Base-by-base conservation (phyloP, 495 filamentous ascomycete genomes). In the Acidomyces sp. region DNA sequence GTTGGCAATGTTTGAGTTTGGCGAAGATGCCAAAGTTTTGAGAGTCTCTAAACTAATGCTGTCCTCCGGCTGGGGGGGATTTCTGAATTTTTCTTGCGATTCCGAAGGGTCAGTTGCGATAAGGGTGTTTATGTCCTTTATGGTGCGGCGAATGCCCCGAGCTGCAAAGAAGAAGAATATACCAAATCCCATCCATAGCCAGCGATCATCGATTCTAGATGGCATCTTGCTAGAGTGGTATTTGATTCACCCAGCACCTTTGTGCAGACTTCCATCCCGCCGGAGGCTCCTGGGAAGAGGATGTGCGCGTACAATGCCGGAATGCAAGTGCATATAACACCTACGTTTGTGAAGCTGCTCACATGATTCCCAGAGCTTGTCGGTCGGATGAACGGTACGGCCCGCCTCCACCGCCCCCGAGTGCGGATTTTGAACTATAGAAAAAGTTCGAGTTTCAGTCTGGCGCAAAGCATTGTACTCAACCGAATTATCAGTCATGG, bases 401-500 rank as follows among this genome's bases (percentile, higher is more conserved):
- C 4, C 38, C 38, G 24, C 9, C 26, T 19, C 26, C 23, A 33
- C 23, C 36, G 20, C 36, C 15, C 21, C 29, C 20, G 19, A n/a
- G n/a, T n/a, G n/a, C n/a, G n/a, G n/a, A n/a, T n/a, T n/a, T n/a
- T n/a, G n/a, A n/a, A n/a, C n/a, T n/a, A n/a, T n/a, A 43, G 39
- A 44, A 44, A 44, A 44, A 44, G 34, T 37, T 37, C 22, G 9
- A 20, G 23, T 11, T 21, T 6, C n/a, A 43, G 37, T 4, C 33
- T 18, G 19, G 19, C 31, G 31, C 15, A 40, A 40, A 40, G 31
- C 29, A 28, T 34, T 40, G n/a, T 17, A 20, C 19, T 11, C n/a
- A 3, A 7, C 7, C 26, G 29, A 38, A 42, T 34, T 42, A 39
- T 28, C 39, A 47, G 45, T 43, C 40, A 97, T 97, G 90, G 72